Base-by-base conservation (phyloP, 2,329 filamentous ascomycete species). In the Fusarium burgessii region DNA sequence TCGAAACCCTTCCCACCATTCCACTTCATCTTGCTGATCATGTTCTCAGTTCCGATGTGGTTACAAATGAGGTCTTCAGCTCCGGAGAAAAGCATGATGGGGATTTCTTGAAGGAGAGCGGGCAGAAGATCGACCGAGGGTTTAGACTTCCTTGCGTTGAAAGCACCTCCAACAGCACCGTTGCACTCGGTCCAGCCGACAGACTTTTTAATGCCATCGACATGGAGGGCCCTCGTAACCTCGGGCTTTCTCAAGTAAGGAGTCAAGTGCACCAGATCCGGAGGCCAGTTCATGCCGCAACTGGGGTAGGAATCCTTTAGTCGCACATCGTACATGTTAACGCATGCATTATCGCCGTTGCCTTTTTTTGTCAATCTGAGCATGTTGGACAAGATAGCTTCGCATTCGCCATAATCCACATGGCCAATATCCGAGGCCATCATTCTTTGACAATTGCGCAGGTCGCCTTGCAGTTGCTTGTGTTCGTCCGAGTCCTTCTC, bases 231-330 rank as follows among this genome's bases (percentile, higher is more conserved):
- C 7, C 85, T 77, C 29, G 89, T 85, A 17, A 99, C 96, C 50
- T 97, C 94, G n/a, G 85, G 77, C 61, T 91, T 91, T 62, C 93
- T 92, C 56, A 99, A 88, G 80, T 98, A 99, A 0, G 94, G 93
- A 9, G 90, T 93, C 25, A 99, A 88, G 52, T 88, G 79, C 49
- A 82, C 81, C 77, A 99, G 85, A 82, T 99, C 96, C 71, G 94
- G 92, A 35, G 96, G 96, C 97, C 97, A 99, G 83, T 94, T 95
- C 95, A 97, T 97, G 73, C 96, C 96, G 80, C 96, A 99, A 69
- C 91, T 92, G 7, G 93, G 92, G 80, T 89, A 94, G 10, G 84
- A 84, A 80, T 99, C 96, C 70, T 86, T 90, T 49, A 98, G 87
- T 49, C 95, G 93, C 57, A 98, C 88, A 80, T 99, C 96, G 81